phyloP scores from a whole-genome alignment of 2,329 filamentous ascomycete genomes.

The Macrophomina phaseolina region DNA sequence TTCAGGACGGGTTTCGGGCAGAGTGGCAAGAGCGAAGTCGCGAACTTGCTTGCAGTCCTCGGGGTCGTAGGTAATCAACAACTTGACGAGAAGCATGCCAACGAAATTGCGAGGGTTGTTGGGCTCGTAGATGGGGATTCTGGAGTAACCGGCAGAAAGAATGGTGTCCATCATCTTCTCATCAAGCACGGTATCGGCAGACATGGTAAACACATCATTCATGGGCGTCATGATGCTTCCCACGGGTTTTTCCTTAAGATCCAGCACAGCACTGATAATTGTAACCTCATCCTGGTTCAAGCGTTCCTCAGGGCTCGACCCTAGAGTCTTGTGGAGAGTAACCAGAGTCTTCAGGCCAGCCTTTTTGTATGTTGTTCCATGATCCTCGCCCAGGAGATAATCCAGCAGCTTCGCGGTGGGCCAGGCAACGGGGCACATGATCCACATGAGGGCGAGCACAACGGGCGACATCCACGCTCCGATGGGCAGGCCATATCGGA shows the following conservation, averaged over 20 bases:
- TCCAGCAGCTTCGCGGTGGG: slow-evolving; percentile 96
- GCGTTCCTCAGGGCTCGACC: slow-evolving; percentile 80
- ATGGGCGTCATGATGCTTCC: slow-evolving; percentile 98
- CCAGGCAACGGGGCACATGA: slow-evolving; percentile 89
- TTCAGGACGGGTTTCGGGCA: slow-evolving; percentile 92
- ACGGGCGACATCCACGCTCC: slow-evolving; percentile 91
- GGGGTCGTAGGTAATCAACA: slow-evolving; percentile 97
- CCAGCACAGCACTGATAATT: slow-evolving; percentile 95
- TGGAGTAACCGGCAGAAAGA: slow-evolving; percentile 89
- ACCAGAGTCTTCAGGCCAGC: slow-evolving; percentile 95
- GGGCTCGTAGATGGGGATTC: slow-evolving; percentile 91
- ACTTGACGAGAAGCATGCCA: slow-evolving; percentile 98
- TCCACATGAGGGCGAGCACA: slow-evolving; percentile 88
- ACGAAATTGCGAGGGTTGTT: slow-evolving; percentile 88
- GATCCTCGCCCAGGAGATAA: slow-evolving; percentile 88
- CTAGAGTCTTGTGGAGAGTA: slow-evolving; percentile 89
- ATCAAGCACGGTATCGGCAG: slow-evolving; percentile 90
- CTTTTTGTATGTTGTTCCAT: slow-evolving; percentile 98
- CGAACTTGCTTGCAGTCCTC: slow-evolving; percentile 86
- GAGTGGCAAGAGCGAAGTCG: slow-evolving; percentile 89
- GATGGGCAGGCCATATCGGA: slow-evolving; percentile 93
- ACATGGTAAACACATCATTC: slow-evolving; percentile 95
- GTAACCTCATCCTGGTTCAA: slow-evolving; percentile 98
- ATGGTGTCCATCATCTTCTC: slow-evolving; percentile 95
- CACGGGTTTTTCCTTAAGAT: slow-evolving; percentile 94